These are phyloP conservation scores for Kurtzmaniella natalensis DNA, from an alignment of 1,139 yeast genomes.

Conservation along the genomic window DNA sequence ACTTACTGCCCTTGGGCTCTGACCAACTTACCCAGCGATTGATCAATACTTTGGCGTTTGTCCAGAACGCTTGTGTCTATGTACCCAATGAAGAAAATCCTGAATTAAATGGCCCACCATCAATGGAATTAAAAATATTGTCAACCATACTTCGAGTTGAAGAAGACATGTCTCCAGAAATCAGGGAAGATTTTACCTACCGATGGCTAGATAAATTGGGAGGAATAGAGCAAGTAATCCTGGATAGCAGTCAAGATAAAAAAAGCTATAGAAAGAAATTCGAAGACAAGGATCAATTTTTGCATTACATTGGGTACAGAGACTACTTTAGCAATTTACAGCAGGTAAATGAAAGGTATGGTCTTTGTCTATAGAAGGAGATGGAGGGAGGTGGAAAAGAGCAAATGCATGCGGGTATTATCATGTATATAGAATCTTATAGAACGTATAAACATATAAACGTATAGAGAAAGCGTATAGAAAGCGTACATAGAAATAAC, in stretches of 20 bases:
- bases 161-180: slow-evolving; percentile 19
- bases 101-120: slow-evolving; percentile 11
- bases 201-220: slow-evolving; percentile 21
- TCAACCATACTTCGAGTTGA: slow-evolving; percentile 31
- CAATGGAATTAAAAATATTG: slow-evolving; percentile 24
- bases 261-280: slow-evolving; percentile 9
- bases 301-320: slow-evolving; percentile 20
- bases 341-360: slow-evolving; percentile 30
- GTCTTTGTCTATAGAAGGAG: slow-evolving; percentile 25
- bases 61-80: slow-evolving; percentile 34
- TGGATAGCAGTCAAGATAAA: slow-evolving; percentile 7
- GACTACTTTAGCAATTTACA: slow-evolving; percentile 28
- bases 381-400: too few relatives aligned
- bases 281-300: slow-evolving; percentile 10
- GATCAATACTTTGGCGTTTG: slow-evolving; percentile 33
- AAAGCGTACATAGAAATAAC: too few relatives aligned
- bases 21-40: too few relatives aligned
- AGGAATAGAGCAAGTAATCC: slow-evolving; percentile 7
- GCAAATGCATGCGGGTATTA: too few relatives aligned
- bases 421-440: too few relatives aligned
- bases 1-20: too few relatives aligned
- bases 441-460: too few relatives aligned
- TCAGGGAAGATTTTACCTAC: slow-evolving; percentile 28
- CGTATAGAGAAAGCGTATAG: too few relatives aligned
- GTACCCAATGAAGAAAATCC: neutral